Base-by-base conservation (phyloP, 179 eudicot genomes). In the Spergularia azorica region DNA sequence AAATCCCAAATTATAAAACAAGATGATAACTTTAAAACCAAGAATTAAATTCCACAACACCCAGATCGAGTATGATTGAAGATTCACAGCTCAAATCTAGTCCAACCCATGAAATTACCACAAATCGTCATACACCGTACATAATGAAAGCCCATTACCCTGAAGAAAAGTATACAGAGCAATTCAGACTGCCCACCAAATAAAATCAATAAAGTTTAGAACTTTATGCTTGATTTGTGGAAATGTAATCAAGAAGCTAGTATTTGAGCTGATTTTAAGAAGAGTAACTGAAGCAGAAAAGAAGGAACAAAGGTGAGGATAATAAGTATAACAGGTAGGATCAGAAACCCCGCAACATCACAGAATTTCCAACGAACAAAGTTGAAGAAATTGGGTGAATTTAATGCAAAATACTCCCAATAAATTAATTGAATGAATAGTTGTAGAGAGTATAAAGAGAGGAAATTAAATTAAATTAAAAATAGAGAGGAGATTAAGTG, bases 51-150 rank as follows among this genome's bases (percentile, higher is more conserved):
- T 55, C 43, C 9, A 26, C 9, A 69, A 16, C 16, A 7, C 12
- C 72, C 32, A 51, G 81, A 79, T 79, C 81, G 61, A 73, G 57
- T 67, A 15, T 2, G 38, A 60, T 60, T 39, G 32, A 6, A 74
- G 56, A 48, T 46, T 74, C 71, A 20, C 74, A 48, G 9, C 17
- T 39, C 41, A 18, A 74, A 79, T 74, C 78, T 68, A 70, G 75
- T 79, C 82, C 43, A 67, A 68, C 58, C 75, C 74, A 75, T 12
- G 0, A 52, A 13, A 58, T 4, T 12, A 18, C 21, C 39, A 50
- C 41, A 38, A 26, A 26, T 26, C 32, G 6, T 46, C 3, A 3
- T 12, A 8, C 36, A 10, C 58, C 58, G 1, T 54, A 54, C 58
- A 11, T 5, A 54, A 54, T 10, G 13, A 11, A 14, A 54, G 1